Evolutionary conservation across 129 eudicot genomes (phyloP), one percentile per base, ranked within the genome.

Genomic region (Centella asiatica): DNA sequence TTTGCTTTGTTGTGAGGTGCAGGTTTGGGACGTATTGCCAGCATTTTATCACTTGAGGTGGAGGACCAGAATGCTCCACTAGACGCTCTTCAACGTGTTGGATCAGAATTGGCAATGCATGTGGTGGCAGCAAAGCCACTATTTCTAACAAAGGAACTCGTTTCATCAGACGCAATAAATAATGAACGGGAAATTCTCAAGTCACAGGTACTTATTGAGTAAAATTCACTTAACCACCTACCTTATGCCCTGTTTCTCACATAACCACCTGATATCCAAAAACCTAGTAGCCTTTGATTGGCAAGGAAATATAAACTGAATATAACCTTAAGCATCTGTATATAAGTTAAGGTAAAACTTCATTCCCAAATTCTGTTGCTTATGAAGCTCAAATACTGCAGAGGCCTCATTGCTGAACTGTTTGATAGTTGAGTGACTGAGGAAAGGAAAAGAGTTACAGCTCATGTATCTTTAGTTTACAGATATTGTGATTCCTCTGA

Each of bases 91-190:
- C 86, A 77, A 47, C 81, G 81, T 63, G 92, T 93, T 57, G 99
- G 99, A 69, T 76, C 96, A 28, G 95, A 93, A 68, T 51, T 93
- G 69, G 99, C 99, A 39, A 93, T 93, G 99, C 99, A 93, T 68
- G 81, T 93, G 36, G 99, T 93, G 58, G 99, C 99, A 31, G 81
- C 95, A 62, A 93, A 93, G 64, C 99, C 99, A 32, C 68, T 82
- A 58, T 81, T 87, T 75, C 51, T 93, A 58, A 69, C 95, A 15
- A 87, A 76, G 73, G 99, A 87, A 46, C 76, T 73, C 17, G 96
- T 93, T 60, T 77, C 96, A 42, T 33, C 86, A 72, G 90, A 93
- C 14, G 86, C 75, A 0, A 66, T 93, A 46, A 76, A 70, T 27
- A 87, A 68, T 69, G 99, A 92, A 74, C 92, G 95, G 31, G 99